Conservation (phyloP, 176 grass and related monocot genomes). For the Carex cristatella region DNA sequence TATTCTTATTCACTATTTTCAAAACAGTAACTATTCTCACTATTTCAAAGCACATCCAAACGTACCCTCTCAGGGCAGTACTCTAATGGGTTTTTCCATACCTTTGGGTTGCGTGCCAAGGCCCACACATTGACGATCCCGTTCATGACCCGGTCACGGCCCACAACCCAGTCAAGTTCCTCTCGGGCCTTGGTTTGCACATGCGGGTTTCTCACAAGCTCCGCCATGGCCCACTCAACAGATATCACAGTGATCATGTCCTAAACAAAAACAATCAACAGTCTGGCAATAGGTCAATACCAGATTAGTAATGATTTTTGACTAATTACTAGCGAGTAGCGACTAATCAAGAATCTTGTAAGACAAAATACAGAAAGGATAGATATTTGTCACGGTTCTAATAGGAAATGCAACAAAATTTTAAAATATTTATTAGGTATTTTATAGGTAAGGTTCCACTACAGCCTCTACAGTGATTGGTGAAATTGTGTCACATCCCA, state of each 20-base stretch:
- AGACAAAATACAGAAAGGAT: not conserved
- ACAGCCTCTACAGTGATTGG: not conserved
- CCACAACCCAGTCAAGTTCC: conserved; percentile 44
- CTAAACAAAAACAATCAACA: conserved; percentile 7
- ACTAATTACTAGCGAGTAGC: not conserved
- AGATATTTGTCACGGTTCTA: not conserved
- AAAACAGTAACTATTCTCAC: too few relatives aligned
- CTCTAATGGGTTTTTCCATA: conserved; percentile 46
- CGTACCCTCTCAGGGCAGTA: conserved; percentile 26
- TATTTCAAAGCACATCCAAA: too few relatives aligned
- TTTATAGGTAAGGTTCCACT: not conserved
- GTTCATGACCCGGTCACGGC: conserved; percentile 23
- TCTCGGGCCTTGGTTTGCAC: conserved; percentile 48
- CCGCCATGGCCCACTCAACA: conserved; percentile 60
- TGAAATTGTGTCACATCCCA: not conserved
- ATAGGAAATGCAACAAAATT: not conserved
- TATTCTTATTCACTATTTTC: too few relatives aligned
- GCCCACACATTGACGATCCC: conserved; percentile 61
- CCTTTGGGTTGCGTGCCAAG: conserved; percentile 32
- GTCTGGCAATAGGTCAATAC: not conserved
- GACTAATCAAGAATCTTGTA: not conserved
- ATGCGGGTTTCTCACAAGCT: conserved; percentile 38
- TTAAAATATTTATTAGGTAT: not conserved
- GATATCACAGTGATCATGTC: conserved; percentile 61
- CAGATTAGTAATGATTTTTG: not conserved